Conservation (phyloP, 2,329 filamentous ascomycete species). For the Colletotrichum lini region DNA sequence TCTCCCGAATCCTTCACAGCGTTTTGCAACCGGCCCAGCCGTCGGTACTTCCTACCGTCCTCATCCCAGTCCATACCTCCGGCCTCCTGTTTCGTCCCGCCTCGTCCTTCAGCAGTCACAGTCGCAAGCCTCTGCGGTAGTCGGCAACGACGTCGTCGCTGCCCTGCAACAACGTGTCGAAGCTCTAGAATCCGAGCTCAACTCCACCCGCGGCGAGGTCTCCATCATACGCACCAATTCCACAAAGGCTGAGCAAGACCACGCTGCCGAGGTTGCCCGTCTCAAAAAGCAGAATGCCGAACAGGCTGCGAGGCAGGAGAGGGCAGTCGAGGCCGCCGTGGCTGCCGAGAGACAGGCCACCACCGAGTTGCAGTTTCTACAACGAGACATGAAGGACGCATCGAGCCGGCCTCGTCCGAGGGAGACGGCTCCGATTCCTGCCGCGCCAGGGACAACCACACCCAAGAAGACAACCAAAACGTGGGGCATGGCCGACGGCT, state of each 20-base stretch:
- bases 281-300: constrained; percentile 76
- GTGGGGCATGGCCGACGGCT: constrained; percentile 79
- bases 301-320: constrained; percentile 73
- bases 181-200: constrained; percentile 69
- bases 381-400: constrained; percentile 78
- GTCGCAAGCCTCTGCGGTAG: constrained; percentile 41
- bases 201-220: constrained; percentile 78
- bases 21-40: constrained; percentile 45
- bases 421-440: constrained; percentile 50
- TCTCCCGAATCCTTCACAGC: constrained; percentile 39
- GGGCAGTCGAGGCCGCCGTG: constrained; percentile 74
- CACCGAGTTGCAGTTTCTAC: constrained; percentile 80
- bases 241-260: constrained; percentile 72
- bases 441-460: constrained; percentile 57
- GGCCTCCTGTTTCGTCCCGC: constrained; percentile 51
- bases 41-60: constrained; percentile 48
- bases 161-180: constrained; percentile 67
- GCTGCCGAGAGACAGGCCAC: constrained; percentile 75
- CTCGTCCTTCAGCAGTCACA: constrained; percentile 54
- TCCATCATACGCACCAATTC: constrained; percentile 82
- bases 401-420: constrained; percentile 63
- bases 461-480: constrained; percentile 72
- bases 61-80: constrained; percentile 59
- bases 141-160: constrained; percentile 56
- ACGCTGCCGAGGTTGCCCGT: constrained; percentile 73